These are phyloP conservation scores for Sisymbrium irio DNA, from an alignment of 345 rosid species.

Conservation along the genomic window DNA sequence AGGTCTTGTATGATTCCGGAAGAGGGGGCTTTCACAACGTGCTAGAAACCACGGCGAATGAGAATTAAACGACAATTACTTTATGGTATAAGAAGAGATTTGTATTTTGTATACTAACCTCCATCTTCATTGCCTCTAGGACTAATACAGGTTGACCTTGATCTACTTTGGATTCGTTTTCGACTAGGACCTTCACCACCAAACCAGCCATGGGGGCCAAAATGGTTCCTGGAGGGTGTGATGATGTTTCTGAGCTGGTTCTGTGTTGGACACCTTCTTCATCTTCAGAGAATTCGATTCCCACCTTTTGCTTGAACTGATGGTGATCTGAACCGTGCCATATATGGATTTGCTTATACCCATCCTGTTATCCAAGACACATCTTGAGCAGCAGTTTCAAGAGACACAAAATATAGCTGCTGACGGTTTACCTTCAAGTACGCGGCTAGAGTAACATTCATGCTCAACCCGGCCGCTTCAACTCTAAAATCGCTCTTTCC, in stretches of 20 bases:
- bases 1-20: constrained; percentile 72
- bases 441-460: constrained; percentile 53
- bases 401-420: constrained; percentile 1
- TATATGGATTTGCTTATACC: constrained; percentile 60
- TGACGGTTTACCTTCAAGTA: constrained; percentile 56
- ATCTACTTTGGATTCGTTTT: constrained; percentile 68
- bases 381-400: constrained; percentile 20
- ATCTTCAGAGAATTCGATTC: constrained; percentile 52
- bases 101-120: constrained; percentile 46
- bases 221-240: constrained; percentile 64
- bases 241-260: constrained; percentile 46
- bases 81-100: background rate
- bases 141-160: constrained; percentile 78
- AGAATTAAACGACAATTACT: constrained; percentile 3
- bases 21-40: constrained; percentile 76
- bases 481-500: constrained; percentile 55
- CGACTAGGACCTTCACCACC: constrained; percentile 76
- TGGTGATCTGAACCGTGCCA: constrained; percentile 70
- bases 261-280: constrained; percentile 57
- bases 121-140: constrained; percentile 98
- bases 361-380: constrained; percentile 49
- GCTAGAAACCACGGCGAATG: constrained; percentile 39
- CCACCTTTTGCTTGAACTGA: constrained; percentile 65
- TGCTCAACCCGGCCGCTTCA: constrained; percentile 58
- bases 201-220: constrained; percentile 96